Base-by-base conservation (phyloP, 371 early-diverging fungal species). In the Mucor velutinosus region DNA sequence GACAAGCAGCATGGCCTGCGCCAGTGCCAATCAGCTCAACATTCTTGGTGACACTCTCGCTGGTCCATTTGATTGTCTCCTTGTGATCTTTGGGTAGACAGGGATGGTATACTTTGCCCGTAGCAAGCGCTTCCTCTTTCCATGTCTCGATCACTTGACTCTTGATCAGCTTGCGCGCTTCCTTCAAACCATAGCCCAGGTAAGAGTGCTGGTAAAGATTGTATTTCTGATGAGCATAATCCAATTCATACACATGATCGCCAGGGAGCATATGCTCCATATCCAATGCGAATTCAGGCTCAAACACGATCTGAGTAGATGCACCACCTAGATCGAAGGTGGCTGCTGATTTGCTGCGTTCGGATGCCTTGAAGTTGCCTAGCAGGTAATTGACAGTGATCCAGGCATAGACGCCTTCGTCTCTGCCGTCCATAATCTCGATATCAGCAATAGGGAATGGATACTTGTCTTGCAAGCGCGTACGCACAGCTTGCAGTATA, bases 341-440 rank as follows among this genome's bases (percentile, higher is more conserved):
- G 4, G 95, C 98, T 2, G 91, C 96, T 2, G 96, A 95, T 4
- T 86, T 73, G 19, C 73, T 81, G 39, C 67, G 70, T 12, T 78
- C 67, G 60, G 81, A 77, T 27, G 71, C 61, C 8, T 82, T 76
- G 30, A 92, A 65, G 21, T 82, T 84, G 2, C 79, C 78, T 29
- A 96, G 81, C n/a, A 98, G 81, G 71, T 93, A 97, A 75, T 98
- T 98, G 55, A 97, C 95, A 0, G 98, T 97, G 62, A 98, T 93
- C 99, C 99, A 98, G n/a, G 98, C 98, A 82, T 87, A 98, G 7
- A 97, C 93, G 45, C 96, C 99, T 87, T 99, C 99, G 75, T 97
- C 95, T 57, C 81, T 86, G 12, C 99, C 99, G 37, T 94, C 94
- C 97, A 99, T 99, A 61, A 98, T 90, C 10, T 80, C 91, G 1